phyloP scores from a whole-genome alignment of 2,329 filamentous ascomycete species.

The Cordyceps fumosorosea region DNA sequence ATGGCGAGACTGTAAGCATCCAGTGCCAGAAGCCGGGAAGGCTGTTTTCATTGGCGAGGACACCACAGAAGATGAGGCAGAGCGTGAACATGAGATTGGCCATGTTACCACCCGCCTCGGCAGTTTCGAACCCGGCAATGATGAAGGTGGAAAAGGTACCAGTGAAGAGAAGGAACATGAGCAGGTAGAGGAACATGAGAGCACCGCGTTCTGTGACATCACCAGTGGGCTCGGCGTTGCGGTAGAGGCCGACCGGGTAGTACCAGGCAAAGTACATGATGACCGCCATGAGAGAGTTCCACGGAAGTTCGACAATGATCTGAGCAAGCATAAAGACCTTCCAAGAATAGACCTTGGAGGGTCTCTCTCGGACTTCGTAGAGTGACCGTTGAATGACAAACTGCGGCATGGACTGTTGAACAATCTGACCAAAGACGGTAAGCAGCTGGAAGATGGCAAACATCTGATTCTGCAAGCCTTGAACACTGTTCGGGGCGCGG shows the following conservation, averaged over 20 bases:
- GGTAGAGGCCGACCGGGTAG: conserved; percentile 73
- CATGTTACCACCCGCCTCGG: conserved; percentile 69
- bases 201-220: conserved; percentile 62
- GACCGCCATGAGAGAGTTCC: conserved; percentile 70
- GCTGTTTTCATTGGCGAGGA: conserved; percentile 55
- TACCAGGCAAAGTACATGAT: conserved; percentile 79
- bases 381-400: conserved; percentile 76
- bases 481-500: conserved; percentile 61
- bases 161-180: conserved; percentile 71
- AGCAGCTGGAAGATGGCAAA: conserved; percentile 80
- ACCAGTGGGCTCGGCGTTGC: conserved; percentile 57
- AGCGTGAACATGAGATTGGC: conserved; percentile 70
- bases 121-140: conserved; percentile 67
- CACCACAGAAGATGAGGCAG: conserved; percentile 68
- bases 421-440: conserved; percentile 73
- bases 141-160: conserved; percentile 75
- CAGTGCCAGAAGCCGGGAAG: conserved; percentile 76
- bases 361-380: conserved; percentile 79
- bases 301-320: conserved; percentile 79
- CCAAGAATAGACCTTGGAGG: conserved; percentile 80
- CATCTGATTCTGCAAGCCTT: conserved; percentile 80
- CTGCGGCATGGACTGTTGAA: conserved; percentile 78
- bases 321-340: conserved; percentile 78
- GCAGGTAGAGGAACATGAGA: conserved; percentile 72
- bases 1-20: conserved; percentile 63